Base-by-base conservation (phyloP, 2,329 filamentous ascomycete genomes). In the Cladophialophora immunda region DNA sequence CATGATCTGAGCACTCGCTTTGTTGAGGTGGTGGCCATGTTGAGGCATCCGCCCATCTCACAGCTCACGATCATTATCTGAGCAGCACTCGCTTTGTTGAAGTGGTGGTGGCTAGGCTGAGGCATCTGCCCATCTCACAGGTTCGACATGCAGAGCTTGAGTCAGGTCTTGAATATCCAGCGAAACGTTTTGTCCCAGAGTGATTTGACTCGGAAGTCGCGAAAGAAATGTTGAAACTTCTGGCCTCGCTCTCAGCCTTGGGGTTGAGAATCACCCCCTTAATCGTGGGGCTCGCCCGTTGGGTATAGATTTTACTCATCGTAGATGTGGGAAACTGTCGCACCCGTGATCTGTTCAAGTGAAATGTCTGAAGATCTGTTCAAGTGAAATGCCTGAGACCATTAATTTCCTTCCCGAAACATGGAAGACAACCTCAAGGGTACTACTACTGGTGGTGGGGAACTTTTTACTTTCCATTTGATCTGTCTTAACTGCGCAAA, bases 261-360 rank as follows among this genome's bases (percentile, higher is more conserved):
- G 27, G 57, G 57, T 45, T 59, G 57, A 59, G 57, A 59, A 59
- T 29, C 57, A 47, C 57, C n/a, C 57, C 57, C 25, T 59, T 47
- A 59, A 29, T 59, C 57, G 57, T 38, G n/a, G 55, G 22, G 1
- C 57, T 59, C 47, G 32, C 57, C 57, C 57, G 22, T 8, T 29
- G 57, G 22, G 30, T 59, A 41, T 36, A 47, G 11, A 34, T 29
- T 59, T 59, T 59, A 47, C 36, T 47, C 57, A 59, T 59, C 29
- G 57, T 22, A 59, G 57, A 59, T 59, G 47, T 47, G 57, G 57
- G 57, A 59, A 59, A 59, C 57, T 59, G 57, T 59, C 34, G 57
- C 57, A 59, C 57, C 36, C 30, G 57, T 30, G 32, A 59, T 59
- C 9, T 59, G n/a, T 47, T 41, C 57, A 41, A 47, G 57, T 59